A percentile compares a stretch with the other conserved stretches of the same genome.
Conservation (phyloP, 1,139 yeast species). For the Yarrowia galli region DNA sequence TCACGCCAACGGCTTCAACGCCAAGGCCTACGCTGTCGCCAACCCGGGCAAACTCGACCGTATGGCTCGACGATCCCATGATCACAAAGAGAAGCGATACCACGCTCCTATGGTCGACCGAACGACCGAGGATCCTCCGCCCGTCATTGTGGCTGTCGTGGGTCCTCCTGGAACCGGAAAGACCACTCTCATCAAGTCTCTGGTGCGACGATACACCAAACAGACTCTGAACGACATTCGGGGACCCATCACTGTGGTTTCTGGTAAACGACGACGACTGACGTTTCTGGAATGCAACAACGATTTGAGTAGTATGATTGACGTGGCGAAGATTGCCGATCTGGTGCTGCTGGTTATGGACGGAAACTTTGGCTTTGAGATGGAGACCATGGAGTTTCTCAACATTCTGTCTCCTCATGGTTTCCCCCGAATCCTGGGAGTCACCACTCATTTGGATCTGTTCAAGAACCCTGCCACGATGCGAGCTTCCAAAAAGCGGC, state of each 20-base stretch:
- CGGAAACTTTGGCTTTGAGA: slow-evolving; percentile 97
- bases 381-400: slow-evolving; percentile 99
- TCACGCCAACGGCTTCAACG: slow-evolving; percentile 90
- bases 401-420: slow-evolving; percentile 98
- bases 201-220: slow-evolving; percentile 89
- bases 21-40: slow-evolving; percentile 91
- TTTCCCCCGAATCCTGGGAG: slow-evolving; percentile 96
- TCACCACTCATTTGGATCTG: slow-evolving; percentile 93
- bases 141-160: slow-evolving; percentile 92
- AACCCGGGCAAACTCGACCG: slow-evolving; percentile 90
- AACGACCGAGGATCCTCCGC: slow-evolving; percentile 98
- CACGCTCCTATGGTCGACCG: slow-evolving; percentile 98
- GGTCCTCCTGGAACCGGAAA: slow-evolving; percentile 99
- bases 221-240: slow-evolving; percentile 83
- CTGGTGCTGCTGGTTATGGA: slow-evolving; percentile 87
- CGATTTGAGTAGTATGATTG: slow-evolving; percentile 94
- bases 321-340: slow-evolving; percentile 95
- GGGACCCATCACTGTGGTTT: slow-evolving; percentile 98
- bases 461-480: slow-evolving; percentile 89
- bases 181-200: slow-evolving; percentile 87
- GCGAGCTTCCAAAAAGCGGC: slow-evolving; percentile 88
- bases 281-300: slow-evolving; percentile 93
- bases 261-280: slow-evolving; percentile 91
- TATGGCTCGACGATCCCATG: slow-evolving; percentile 84
- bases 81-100: slow-evolving; percentile 77